Conservation (phyloP, 2,329 filamentous ascomycete species). For the Neonectria coccinea region DNA sequence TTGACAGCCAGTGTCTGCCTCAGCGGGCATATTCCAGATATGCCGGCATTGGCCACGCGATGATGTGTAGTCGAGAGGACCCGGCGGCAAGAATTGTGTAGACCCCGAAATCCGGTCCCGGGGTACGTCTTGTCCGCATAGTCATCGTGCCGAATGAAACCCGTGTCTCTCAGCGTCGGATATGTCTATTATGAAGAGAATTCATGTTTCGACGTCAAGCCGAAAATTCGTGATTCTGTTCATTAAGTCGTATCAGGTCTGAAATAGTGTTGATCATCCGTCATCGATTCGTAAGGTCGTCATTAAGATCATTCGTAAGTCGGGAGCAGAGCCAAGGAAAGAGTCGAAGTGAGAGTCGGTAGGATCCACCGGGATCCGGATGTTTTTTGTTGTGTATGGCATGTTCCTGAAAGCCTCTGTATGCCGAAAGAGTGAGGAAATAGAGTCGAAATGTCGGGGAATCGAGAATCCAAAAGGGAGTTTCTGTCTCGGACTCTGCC, state of each 20-base stretch:
- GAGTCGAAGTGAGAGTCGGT: slow-evolving; percentile 53
- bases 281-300: slow-evolving; percentile 57
- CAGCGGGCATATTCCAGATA: slow-evolving; percentile 55
- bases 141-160: slow-evolving; percentile 48
- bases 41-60: slow-evolving; percentile 51
- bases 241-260: slow-evolving; percentile 50
- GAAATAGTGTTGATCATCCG: slow-evolving; percentile 51
- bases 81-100: slow-evolving; percentile 34
- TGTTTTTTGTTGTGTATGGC: slow-evolving; percentile 31
- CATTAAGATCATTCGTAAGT: slow-evolving; percentile 56
- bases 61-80: slow-evolving; percentile 50
- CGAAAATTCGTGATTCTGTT: slow-evolving; percentile 44
- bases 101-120: slow-evolving; percentile 48
- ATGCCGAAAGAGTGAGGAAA: slow-evolving; percentile 43
- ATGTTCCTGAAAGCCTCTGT: slow-evolving; percentile 45
- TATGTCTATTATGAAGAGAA: slow-evolving; percentile 46
- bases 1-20: slow-evolving; percentile 61
- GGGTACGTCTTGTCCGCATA: slow-evolving; percentile 32
- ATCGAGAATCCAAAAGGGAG: slow-evolving; percentile 57
- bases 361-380: slow-evolving; percentile 26
- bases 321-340: slow-evolving; percentile 54
- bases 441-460: slow-evolving; percentile 43
- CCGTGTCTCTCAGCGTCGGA: slow-evolving; percentile 41
- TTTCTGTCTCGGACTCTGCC: slow-evolving; percentile 62
- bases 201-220: slow-evolving; percentile 51